phyloP scores from a whole-genome alignment of 2,329 filamentous ascomycete genomes.

The Periconia sp. region DNA sequence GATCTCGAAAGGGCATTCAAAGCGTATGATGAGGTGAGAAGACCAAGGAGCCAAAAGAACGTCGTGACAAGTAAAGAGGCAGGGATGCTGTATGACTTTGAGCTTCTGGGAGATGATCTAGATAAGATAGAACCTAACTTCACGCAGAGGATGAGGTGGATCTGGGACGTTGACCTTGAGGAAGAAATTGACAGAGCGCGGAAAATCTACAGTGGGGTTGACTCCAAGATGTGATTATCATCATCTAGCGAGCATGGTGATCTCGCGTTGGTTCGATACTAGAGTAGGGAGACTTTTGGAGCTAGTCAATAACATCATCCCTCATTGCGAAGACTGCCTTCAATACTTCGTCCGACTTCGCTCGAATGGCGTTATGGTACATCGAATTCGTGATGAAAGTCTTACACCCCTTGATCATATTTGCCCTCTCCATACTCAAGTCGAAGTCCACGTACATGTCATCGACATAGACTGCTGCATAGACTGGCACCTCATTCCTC shows the following conservation, averaged over 20 bases:
- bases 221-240: constrained; percentile 15
- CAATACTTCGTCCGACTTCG: constrained; percentile 77
- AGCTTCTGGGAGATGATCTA: constrained; percentile 46
- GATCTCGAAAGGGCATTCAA: constrained; percentile 43
- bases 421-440: constrained; percentile 74
- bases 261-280: too few species aligned
- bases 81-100: constrained; percentile 49
- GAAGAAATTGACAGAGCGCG: constrained; percentile 40
- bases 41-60: constrained; percentile 35
- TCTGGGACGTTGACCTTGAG: constrained; percentile 49
- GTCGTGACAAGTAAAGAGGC: constrained; percentile 37
- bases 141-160: constrained; percentile 43
- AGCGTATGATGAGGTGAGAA: constrained; percentile 35
- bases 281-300: too few species aligned
- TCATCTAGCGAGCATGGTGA: too few species aligned
- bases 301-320: constrained; percentile 68
- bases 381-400: constrained; percentile 84
- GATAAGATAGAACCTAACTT: constrained; percentile 44
- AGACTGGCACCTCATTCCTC: constrained; percentile 82
- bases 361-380: constrained; percentile 83
- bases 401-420: constrained; percentile 75
- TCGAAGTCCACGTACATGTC: constrained; percentile 92
- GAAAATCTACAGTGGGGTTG: constrained; percentile 26
- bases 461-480: constrained; percentile 81
- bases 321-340: constrained; percentile 76